Evolutionary conservation across 1,284 basidiomycete genomes (phyloP).

Genomic region (Cerrena zonata): DNA sequence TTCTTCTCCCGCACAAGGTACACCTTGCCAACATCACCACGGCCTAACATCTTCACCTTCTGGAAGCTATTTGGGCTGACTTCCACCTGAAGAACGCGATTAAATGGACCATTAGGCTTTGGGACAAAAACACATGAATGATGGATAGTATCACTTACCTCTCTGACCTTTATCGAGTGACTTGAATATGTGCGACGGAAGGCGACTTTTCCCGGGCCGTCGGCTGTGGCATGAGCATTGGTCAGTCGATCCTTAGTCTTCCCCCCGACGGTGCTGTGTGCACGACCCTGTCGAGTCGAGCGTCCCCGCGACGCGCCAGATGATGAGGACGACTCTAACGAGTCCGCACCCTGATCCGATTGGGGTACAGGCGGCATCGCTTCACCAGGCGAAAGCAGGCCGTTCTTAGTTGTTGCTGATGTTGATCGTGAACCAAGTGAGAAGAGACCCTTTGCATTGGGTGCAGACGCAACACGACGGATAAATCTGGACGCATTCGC

Average conservation of each 20-base stretch:
- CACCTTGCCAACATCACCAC: constrained; percentile 93
- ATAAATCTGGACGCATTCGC: constrained; percentile 80
- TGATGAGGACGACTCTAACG: constrained; percentile 67
- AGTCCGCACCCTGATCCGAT: constrained; percentile 56
- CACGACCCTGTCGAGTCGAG: constrained; percentile 28
- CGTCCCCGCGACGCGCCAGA: constrained; percentile 60
- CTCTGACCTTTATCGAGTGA: constrained; percentile 92
- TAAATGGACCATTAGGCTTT: too few species aligned
- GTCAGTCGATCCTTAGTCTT: constrained; percentile 41
- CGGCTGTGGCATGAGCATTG: constrained; percentile 32
- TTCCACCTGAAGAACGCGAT: constrained; percentile 77
- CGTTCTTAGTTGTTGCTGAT: constrained; percentile 59
- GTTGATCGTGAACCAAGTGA: constrained; percentile 47
- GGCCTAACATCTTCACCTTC: constrained; percentile 91
- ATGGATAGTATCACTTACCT: constrained; percentile 62
- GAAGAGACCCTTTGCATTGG: constrained; percentile 91
- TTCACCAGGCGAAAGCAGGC: constrained; percentile 67
- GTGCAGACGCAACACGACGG: constrained; percentile 90
- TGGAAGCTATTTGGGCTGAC: constrained; percentile 87
- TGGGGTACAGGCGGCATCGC: constrained; percentile 44
- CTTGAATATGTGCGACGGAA: constrained; percentile 94
- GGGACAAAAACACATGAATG: too few species aligned
- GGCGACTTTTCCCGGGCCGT: constrained; percentile 57
- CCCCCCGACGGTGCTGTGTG: constrained; percentile 20
- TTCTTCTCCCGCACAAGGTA: constrained; percentile 96